Conservation (phyloP, 176 grass and related monocot species). For the Carex littledalei region DNA sequence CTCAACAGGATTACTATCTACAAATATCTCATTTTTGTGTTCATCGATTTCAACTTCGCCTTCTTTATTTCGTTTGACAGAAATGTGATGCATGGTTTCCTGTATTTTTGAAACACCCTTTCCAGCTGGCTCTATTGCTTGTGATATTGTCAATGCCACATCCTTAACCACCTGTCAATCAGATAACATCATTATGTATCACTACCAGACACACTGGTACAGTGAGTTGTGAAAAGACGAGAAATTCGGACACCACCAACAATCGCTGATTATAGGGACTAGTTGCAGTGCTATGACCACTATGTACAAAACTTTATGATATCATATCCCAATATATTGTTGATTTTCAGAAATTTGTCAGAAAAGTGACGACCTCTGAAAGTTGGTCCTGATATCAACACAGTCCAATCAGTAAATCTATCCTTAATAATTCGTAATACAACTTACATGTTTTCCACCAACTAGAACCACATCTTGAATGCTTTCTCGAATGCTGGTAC, state of each 20-base stretch:
- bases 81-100: conserved; percentile 57
- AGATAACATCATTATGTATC: background rate
- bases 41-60: conserved; percentile 46
- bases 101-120: conserved; percentile 81
- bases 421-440: background rate
- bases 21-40: conserved; percentile 37
- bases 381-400: background rate
- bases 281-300: background rate
- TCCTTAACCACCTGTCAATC: conserved; percentile 64
- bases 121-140: conserved; percentile 72
- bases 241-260: background rate
- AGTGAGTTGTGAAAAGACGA: background rate
- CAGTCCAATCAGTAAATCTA: background rate
- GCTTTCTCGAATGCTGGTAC: conserved; percentile 77
- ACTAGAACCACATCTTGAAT: conserved; percentile 73
- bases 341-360: background rate
- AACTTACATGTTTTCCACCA: conserved; percentile 66
- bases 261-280: background rate
- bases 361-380: background rate
- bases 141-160: conserved; percentile 71
- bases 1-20: conserved; percentile 12
- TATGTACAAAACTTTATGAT: background rate
- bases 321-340: background rate
- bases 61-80: conserved; percentile 32
- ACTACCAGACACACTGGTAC: background rate